phyloP scores from a whole-genome alignment of 352 stramenopile genomes.

The Elongisporangium senticosum region DNA sequence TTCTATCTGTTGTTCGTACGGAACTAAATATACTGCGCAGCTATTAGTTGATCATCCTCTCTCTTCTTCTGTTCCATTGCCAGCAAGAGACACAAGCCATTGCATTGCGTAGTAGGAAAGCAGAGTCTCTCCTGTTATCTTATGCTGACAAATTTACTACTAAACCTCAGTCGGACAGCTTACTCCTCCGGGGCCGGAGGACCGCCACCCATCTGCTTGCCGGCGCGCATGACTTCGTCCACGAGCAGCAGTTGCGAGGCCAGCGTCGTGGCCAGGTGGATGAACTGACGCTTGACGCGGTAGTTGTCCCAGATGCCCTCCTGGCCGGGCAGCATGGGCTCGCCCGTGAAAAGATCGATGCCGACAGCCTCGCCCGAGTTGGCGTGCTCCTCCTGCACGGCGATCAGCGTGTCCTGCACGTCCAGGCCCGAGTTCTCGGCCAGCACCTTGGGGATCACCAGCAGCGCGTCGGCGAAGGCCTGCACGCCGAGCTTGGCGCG shows the following conservation, averaged over 20 bases:
- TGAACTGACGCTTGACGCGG: slow-evolving; percentile 98
- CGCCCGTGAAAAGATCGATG: slow-evolving; percentile 94
- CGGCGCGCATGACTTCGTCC: slow-evolving; percentile 98
- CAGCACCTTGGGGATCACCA: slow-evolving; percentile 98
- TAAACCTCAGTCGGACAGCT: slow-evolving; percentile 15
- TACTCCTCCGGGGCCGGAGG: slow-evolving; percentile 59
- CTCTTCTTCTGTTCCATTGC: not conserved
- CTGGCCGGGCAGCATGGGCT: slow-evolving; percentile 95
- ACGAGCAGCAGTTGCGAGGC: slow-evolving; percentile 98
- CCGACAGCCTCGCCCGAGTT: slow-evolving; percentile 90
- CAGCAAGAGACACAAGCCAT: slow-evolving; percentile 2
- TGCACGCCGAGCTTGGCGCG: slow-evolving; percentile 97
- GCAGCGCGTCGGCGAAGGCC: slow-evolving; percentile 95
- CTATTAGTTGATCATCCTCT: not conserved
- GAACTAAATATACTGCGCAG: slow-evolving; percentile 12
- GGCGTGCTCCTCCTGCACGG: slow-evolving; percentile 93
- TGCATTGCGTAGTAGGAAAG: not conserved
- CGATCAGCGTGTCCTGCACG: slow-evolving; percentile 95
- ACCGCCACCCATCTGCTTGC: slow-evolving; percentile 93
- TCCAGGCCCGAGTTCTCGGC: slow-evolving; percentile 85
- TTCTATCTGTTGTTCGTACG: slow-evolving; percentile 86
- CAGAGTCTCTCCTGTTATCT: slow-evolving; percentile 6
- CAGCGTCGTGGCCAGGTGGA: slow-evolving; percentile 97
- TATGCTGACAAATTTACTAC: slow-evolving; percentile 34
- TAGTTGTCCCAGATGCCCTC: slow-evolving; percentile 99